Conservation (phyloP, 2,329 filamentous ascomycete genomes). For the Cryphonectria parasitica region DNA sequence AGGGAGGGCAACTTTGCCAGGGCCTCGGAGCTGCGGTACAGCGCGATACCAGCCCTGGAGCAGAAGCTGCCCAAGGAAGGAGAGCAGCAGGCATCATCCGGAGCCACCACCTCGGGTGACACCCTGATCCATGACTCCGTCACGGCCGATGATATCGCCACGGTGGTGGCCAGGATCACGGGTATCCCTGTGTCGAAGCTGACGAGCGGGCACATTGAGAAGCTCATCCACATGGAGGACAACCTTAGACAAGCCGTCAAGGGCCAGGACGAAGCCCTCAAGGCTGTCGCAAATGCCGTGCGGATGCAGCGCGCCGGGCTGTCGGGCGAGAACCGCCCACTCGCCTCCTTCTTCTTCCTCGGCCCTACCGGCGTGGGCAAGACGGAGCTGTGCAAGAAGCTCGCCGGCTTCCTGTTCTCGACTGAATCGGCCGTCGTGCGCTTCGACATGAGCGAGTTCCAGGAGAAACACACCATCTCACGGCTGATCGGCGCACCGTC, state of each 20-base stretch:
- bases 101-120: conserved; percentile 42
- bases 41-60: conserved; percentile 81
- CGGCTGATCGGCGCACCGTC: conserved; percentile 90
- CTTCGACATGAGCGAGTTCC: conserved; percentile 98
- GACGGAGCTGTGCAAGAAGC: conserved; percentile 95
- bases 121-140: conserved; percentile 89
- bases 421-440: conserved; percentile 88
- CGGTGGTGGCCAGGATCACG: conserved; percentile 86
- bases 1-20: conserved; percentile 85
- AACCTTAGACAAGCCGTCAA: conserved; percentile 80
- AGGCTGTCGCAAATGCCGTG: conserved; percentile 89
- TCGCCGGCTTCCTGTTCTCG: conserved; percentile 90
- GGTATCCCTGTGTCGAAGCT: conserved; percentile 93
- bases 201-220: conserved; percentile 91
- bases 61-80: conserved; percentile 78
- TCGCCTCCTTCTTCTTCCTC: conserved; percentile 97
- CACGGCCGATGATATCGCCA: conserved; percentile 92
- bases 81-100: conserved; percentile 44
- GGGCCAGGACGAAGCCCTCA: conserved; percentile 92
- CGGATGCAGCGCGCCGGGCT: conserved; percentile 91
- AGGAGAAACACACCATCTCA: conserved; percentile 95
- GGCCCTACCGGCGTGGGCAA: conserved; percentile 97
- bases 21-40: conserved; percentile 89
- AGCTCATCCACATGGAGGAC: conserved; percentile 95
- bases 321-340: conserved; percentile 85